Percentiles rank a stretch among this genome's conserved stretches.
Evolutionary conservation across 2,329 filamentous ascomycete genomes (phyloP).

Genomic region (Colletotrichum horii): DNA sequence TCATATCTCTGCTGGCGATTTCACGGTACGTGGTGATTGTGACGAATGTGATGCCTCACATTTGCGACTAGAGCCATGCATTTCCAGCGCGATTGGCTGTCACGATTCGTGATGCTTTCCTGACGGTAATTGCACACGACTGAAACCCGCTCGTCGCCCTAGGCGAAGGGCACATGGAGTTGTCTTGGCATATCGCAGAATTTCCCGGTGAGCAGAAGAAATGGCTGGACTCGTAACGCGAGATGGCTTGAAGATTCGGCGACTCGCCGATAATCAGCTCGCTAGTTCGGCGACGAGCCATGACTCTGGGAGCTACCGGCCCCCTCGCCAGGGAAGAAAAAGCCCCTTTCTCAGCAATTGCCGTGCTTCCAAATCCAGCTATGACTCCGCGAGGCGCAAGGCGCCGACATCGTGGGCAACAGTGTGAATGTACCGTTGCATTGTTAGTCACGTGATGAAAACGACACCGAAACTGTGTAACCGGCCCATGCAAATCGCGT

Average conservation of each 20-base stretch:
- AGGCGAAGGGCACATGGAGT: background rate
- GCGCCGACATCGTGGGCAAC: background rate
- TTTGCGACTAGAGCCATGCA: background rate
- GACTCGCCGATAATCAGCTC: background rate
- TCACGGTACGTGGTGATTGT: background rate
- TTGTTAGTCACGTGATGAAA: slow-evolving; percentile 14
- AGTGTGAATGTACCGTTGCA: background rate
- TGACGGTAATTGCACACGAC: background rate
- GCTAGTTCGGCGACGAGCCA: background rate
- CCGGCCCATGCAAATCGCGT: slow-evolving; percentile 12
- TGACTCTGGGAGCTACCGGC: background rate
- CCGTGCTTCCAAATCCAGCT: background rate
- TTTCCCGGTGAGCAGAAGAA: background rate
- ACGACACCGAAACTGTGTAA: slow-evolving; percentile 16
- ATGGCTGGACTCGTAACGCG: background rate
- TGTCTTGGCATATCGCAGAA: background rate
- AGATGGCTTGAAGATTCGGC: background rate
- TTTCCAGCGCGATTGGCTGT: background rate
- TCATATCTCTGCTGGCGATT: background rate
- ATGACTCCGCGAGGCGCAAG: background rate
- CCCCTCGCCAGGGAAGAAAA: background rate
- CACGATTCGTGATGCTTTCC: background rate
- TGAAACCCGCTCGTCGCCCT: background rate
- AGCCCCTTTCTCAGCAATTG: background rate
- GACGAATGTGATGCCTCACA: background rate